Evolutionary conservation across 345 rosid genomes (phyloP).

Genomic region (Passiflora organensis): DNA sequence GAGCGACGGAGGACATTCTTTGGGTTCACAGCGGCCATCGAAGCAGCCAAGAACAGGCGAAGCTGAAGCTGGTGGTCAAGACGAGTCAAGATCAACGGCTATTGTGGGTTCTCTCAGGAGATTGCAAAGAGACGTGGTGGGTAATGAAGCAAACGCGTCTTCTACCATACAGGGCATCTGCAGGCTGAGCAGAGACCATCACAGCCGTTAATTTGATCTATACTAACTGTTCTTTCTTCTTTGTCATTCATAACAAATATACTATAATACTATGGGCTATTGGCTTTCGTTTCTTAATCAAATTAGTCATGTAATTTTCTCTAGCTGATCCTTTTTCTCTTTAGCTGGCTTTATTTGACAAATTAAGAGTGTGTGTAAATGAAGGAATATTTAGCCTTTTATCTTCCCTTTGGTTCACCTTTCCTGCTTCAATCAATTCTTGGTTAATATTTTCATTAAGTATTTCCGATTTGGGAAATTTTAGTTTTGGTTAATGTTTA

Average conservation of each 20-base stretch:
- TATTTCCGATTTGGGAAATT: no score
- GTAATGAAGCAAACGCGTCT: slow-evolving; percentile 26
- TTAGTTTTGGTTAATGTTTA: no score
- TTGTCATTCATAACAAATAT: background rate
- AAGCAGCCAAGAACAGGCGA: slow-evolving; percentile 35
- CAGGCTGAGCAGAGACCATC: slow-evolving; percentile 33
- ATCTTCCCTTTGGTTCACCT: no score
- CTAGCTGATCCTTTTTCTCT: no score
- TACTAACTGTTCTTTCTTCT: background rate
- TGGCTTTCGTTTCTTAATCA: background rate
- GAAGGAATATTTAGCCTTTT: no score
- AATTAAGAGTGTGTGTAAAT: no score
- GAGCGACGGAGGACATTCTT: slow-evolving; percentile 21
- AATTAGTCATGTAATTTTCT: no score
- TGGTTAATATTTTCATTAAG: no score
- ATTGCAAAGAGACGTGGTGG: slow-evolving; percentile 25
- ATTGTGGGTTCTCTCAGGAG: slow-evolving; percentile 25
- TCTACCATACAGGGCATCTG: slow-evolving; percentile 24
- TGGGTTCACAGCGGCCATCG: slow-evolving; percentile 21
- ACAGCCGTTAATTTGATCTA: slow-evolving; percentile 22
- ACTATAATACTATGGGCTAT: slow-evolving; percentile 14
- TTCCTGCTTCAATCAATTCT: no score
- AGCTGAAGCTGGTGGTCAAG: slow-evolving; percentile 2
- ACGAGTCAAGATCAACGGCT: slow-evolving; percentile 37
- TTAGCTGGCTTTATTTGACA: no score